Conservation (phyloP, 176 grass and related monocot species). For the Guadua angustifolia region DNA sequence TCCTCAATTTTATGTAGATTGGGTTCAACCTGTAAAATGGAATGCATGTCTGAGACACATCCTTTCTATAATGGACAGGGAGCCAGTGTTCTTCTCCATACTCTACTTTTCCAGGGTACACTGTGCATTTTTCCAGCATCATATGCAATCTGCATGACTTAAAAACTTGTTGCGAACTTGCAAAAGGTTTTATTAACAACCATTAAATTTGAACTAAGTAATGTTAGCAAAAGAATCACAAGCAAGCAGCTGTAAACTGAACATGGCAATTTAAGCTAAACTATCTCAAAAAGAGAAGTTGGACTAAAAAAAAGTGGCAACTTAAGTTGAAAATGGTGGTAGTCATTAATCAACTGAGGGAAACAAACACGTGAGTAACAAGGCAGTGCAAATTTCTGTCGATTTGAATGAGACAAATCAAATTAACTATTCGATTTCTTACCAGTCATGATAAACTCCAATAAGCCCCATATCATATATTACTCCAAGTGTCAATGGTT, state of each 20-base stretch:
- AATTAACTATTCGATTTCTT: constrained; percentile 13
- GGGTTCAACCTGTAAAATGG: constrained; percentile 57
- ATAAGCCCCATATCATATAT: constrained; percentile 89
- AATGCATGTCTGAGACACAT: constrained; percentile 20
- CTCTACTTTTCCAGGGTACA: neutral
- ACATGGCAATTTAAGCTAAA: constrained; percentile 1
- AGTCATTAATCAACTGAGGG: neutral
- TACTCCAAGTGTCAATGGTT: constrained; percentile 69
- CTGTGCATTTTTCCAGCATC: neutral
- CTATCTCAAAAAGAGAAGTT: neutral
- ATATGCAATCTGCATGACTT: neutral
- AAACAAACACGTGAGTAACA: neutral
- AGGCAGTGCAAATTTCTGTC: neutral
- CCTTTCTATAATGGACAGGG: neutral
- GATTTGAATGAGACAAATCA: neutral
- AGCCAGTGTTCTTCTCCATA: neutral
- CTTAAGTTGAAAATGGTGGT: constrained; percentile 6
- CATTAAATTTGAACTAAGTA: neutral
- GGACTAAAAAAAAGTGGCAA: neutral
- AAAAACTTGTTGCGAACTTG: neutral
- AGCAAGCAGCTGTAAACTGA: neutral
- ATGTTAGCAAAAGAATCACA: neutral
- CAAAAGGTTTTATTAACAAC: neutral
- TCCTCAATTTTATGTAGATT: too few species aligned
- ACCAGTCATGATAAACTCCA: constrained; percentile 98